These are phyloP conservation scores for Zymoseptoria brevis DNA, from an alignment of 2,329 filamentous ascomycete genomes.

Conservation along the genomic window DNA sequence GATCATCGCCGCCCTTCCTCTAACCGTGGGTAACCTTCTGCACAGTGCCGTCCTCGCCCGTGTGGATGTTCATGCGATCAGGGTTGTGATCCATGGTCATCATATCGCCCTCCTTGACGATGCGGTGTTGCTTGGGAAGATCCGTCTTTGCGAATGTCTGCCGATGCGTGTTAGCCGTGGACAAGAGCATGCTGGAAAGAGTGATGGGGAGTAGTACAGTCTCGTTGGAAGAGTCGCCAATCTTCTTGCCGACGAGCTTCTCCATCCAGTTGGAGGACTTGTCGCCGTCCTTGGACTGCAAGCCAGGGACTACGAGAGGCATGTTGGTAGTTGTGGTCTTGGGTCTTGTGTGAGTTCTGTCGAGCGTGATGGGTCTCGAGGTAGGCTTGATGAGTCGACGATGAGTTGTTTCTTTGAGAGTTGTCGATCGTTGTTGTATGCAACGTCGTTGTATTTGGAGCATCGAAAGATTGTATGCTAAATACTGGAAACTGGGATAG, in stretches of 20 bases:
- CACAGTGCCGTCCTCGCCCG: constrained; percentile 42
- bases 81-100: constrained; percentile 42
- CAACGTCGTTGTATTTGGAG: neutral
- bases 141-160: constrained; percentile 45
- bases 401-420: neutral
- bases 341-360: neutral
- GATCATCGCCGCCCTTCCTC: neutral
- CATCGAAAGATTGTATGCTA: neutral
- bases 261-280: constrained; percentile 38
- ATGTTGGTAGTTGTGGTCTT: constrained; percentile 25
- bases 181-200: neutral
- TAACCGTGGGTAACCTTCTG: constrained; percentile 42
- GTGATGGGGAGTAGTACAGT: constrained; percentile 27
- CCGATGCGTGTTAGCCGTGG: neutral
- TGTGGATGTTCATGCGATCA: constrained; percentile 43
- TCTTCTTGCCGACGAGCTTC: constrained; percentile 46
- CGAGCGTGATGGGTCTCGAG: neutral
- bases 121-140: constrained; percentile 41
- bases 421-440: neutral
- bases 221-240: constrained; percentile 40
- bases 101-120: constrained; percentile 40
- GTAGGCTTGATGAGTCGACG: neutral
- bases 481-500: neutral
- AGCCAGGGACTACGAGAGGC: constrained; percentile 45
- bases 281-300: constrained; percentile 34